Evolutionary conservation across 768 basidiomycete genomes (phyloP), one percentile per base, ranked within the genome.

Genomic region (Mycena leptocephala): DNA sequence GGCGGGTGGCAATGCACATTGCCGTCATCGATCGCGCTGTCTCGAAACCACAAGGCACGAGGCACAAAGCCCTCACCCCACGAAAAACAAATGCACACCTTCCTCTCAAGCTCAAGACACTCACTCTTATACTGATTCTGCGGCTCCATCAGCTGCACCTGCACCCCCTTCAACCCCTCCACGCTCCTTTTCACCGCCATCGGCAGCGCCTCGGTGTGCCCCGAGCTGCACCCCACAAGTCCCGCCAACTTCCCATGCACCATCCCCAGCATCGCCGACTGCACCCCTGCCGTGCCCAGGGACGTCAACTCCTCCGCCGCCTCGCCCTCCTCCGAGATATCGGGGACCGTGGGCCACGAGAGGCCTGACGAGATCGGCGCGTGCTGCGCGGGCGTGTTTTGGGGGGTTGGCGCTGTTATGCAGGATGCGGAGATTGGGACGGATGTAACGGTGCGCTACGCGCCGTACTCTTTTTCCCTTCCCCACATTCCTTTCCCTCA

Each of bases 71-170:
- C 26, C 51, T 5, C 33, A n/a, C 16, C 28, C 33, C 14, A 24
- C 5, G 4, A 22, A n/a, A n/a, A 28, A 59, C 37, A 63, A 76
- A 43, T 62, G 81, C 91, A 66, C 78, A 96, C 97, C 90, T 98
- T 98, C 88, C 97, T 96, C 89, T 99, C 97, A 70, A 99, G 90
- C 85, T 97, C 96, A 56, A 98, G 89, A 81, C 97, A 96, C 85
- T 99, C 98, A 82, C 93, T 92, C 86, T 99, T 98, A 90, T 97
- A 96, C 89, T 97, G 92, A 80, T 95, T 95, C 83, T 98, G 96
- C 55, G 99, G 90, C 80, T 96, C 94, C 79, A 93, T 92, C 85
- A 98, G 97, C 87, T 96, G 94, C 80, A 92, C 92, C 85, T 99
- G 98, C 55, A 99, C 90, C 66, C 97, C 98, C 85, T 98, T 98